Base-by-base conservation (phyloP, 2,329 filamentous ascomycete genomes). In the Fusarium papillatum region DNA sequence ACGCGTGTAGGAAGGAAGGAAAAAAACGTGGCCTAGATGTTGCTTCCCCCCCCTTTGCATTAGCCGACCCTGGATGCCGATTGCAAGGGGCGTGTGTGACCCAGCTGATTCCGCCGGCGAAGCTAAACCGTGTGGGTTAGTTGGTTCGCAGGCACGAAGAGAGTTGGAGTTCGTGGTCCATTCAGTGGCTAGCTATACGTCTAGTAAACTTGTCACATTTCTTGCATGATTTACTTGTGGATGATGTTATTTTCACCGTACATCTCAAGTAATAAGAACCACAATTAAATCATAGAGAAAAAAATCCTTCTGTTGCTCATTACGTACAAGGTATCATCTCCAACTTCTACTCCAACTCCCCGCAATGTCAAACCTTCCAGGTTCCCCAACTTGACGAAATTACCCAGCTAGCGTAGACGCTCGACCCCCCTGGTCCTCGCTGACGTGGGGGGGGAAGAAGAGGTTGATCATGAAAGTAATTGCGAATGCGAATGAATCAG, bases 61-160 rank as follows among this genome's bases (percentile, higher is more conserved):
- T 66, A 66, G 48, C 64, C 64, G 48, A 57, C 48, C 38, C 16
- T 24, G 17, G 48, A 66, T 66, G 64, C 64, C 34, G 48, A 65
- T 29, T 17, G n/a, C 63, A 55, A 55, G 62, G 63, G 46, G 22
- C 26, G 29, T 31, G 13, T 48, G 48, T 43, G 3, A n/a, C 14
- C 39, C 26, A 63, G 34, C 31, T 50, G n/a, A 50, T 64, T 36
- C 43, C 29, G 43, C 41, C 61, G 61, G 61, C 41, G 61, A 41
- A 36, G 38, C 61, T 64, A 50, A 34, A 63, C 60, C 17, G 17
- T 29, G 60, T 31, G 38, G 38, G 59, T 61, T 43, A 43, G 36
- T 11, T 29, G 38, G 22, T 61, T 55, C 11, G 17, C 57, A 16
- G 57, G 53, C 24, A 46, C 11, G 7, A 57, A 38, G 55, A 38